Conservation (phyloP, 139 green algal genomes). For the Chlorella ohadii region DNA sequence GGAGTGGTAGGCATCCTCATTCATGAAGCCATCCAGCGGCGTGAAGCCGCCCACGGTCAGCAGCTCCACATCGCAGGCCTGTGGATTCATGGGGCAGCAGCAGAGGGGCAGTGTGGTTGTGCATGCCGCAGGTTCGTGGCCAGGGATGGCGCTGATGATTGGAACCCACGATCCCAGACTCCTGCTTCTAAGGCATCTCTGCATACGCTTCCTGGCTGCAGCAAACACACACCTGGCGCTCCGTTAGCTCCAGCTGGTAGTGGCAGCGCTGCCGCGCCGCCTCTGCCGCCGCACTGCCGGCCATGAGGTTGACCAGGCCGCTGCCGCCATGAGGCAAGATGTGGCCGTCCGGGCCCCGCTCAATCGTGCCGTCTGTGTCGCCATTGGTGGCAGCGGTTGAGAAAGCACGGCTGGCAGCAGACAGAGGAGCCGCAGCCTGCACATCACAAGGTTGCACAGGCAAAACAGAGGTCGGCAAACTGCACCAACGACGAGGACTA, state of each 20-base stretch:
- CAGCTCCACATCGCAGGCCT: conserved; percentile 94
- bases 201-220: too few relatives aligned
- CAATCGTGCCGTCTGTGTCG: conserved; percentile 17
- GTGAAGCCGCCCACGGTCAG: conserved; percentile 89
- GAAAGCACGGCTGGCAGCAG: neutral
- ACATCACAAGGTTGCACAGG: neutral
- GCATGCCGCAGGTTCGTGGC: too few relatives aligned
- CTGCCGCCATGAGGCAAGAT: conserved; percentile 46
- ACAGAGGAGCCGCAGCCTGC: conserved; percentile 18
- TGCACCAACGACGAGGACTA: neutral
- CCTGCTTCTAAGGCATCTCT: too few relatives aligned
- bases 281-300: conserved; percentile 20
- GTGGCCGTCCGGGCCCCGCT: conserved; percentile 40
- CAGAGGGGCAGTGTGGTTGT: neutral
- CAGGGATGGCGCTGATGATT: too few relatives aligned
- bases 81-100: neutral
- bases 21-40: conserved; percentile 91
- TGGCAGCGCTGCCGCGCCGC: conserved; percentile 60
- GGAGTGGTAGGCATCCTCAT: conserved; percentile 78
- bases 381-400: neutral
- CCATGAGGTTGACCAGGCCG: conserved; percentile 46
- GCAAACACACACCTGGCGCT: conserved; percentile 69
- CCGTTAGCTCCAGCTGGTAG: conserved; percentile 76
- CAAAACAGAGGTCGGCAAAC: neutral
- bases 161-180: too few relatives aligned